Evolutionary conservation across 352 stramenopile genomes (phyloP).

Genomic region (Phytopythium vexans): DNA sequence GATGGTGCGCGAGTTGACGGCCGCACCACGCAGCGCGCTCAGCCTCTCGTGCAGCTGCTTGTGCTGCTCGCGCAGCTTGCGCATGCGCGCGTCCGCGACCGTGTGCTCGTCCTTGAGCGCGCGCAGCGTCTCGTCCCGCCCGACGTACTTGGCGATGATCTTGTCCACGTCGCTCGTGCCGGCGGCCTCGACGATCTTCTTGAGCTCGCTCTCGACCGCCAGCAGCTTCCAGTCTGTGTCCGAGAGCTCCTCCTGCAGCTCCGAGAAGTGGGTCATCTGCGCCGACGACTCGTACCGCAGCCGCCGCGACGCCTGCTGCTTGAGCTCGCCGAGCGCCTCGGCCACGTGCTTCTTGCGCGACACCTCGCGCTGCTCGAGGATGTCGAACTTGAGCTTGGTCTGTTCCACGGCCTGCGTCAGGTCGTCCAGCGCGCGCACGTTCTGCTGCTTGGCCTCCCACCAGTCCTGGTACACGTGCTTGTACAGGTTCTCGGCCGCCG

Average conservation of each 20-base stretch:
- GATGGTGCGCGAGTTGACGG: slow-evolving; percentile 78
- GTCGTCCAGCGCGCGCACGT: slow-evolving; percentile 65
- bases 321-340: slow-evolving; percentile 65
- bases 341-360: slow-evolving; percentile 74
- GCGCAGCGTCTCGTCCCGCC: slow-evolving; percentile 65
- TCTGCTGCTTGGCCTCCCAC: slow-evolving; percentile 74
- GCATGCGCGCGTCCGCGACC: slow-evolving; percentile 67
- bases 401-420: slow-evolving; percentile 76
- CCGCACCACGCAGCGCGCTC: slow-evolving; percentile 51
- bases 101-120: slow-evolving; percentile 76
- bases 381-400: slow-evolving; percentile 68
- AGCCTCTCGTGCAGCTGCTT: slow-evolving; percentile 76
- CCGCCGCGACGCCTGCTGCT: slow-evolving; percentile 61
- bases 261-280: slow-evolving; percentile 76
- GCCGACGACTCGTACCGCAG: slow-evolving; percentile 71
- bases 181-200: slow-evolving; percentile 72
- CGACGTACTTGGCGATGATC: slow-evolving; percentile 75
- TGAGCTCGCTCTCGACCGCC: slow-evolving; percentile 64
- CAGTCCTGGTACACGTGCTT: slow-evolving; percentile 65
- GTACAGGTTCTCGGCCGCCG: slow-evolving; percentile 51
- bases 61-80: slow-evolving; percentile 70
- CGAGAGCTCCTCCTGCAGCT: slow-evolving; percentile 76
- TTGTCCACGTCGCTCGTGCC: slow-evolving; percentile 80
- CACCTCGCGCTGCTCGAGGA: slow-evolving; percentile 72
- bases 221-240: slow-evolving; percentile 70